Conservation (phyloP, 768 basidiomycete genomes). For the Tricholoma matsutake region DNA sequence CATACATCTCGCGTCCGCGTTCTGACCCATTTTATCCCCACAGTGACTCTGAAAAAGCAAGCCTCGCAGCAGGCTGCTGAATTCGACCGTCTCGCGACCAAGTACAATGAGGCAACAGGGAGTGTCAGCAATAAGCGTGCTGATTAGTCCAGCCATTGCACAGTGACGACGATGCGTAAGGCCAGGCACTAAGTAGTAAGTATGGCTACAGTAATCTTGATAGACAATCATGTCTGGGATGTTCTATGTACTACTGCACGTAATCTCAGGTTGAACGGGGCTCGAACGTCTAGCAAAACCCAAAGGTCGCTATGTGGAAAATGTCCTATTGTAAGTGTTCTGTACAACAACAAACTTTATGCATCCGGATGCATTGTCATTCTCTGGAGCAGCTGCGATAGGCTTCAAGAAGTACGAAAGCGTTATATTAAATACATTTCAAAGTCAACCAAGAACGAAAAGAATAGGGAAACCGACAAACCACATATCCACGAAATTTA, state of each 20-base stretch:
- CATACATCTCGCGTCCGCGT: background rate
- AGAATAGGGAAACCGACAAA: background rate
- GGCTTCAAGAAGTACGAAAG: background rate
- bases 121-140: constrained; percentile 54
- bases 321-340: too few relatives aligned
- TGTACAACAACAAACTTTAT: too few relatives aligned
- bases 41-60: constrained; percentile 82
- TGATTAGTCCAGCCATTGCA: constrained; percentile 37
- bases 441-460: background rate
- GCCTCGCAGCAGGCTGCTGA: constrained; percentile 73
- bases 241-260: background rate
- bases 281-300: background rate
- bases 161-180: background rate
- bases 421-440: background rate
- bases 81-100: constrained; percentile 79
- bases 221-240: background rate
- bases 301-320: too few relatives aligned
- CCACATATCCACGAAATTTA: background rate
- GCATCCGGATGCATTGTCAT: too few relatives aligned
- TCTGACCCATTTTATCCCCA: background rate
- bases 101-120: constrained; percentile 71
- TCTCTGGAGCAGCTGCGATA: background rate
- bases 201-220: background rate
- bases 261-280: background rate
- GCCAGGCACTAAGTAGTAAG: background rate